These are phyloP conservation scores for Panicum miliaceum DNA, from an alignment of 176 grass and related monocot genomes.

Conservation along the genomic window DNA sequence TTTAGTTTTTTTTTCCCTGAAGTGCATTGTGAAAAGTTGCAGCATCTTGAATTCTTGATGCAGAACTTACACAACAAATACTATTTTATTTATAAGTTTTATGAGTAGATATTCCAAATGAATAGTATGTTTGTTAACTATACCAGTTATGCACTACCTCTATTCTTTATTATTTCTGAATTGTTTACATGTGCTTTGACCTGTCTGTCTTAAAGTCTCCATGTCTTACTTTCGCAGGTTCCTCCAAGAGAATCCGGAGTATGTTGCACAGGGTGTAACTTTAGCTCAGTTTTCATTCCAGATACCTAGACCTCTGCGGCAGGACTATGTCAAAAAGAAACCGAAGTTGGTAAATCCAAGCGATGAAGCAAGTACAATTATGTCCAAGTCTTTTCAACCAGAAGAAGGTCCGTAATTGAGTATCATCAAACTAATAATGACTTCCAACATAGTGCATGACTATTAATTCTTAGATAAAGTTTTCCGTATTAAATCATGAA, in stretches of 20 bases:
- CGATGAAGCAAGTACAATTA: conserved; percentile 47
- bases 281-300: conserved; percentile 77
- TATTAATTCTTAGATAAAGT: conserved; percentile 9
- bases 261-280: conserved; percentile 59
- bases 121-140: not conserved
- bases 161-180: not conserved
- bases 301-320: conserved; percentile 74
- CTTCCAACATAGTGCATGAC: not conserved
- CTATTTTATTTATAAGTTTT: conserved; percentile 22
- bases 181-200: conserved; percentile 26
- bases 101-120: conserved; percentile 24
- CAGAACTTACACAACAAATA: not conserved
- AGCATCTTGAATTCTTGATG: conserved; percentile 8
- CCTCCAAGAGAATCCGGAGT: conserved; percentile 64
- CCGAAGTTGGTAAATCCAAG: conserved; percentile 41
- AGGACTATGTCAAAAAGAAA: conserved; percentile 76
- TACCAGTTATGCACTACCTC: conserved; percentile 10
- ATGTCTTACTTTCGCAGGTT: conserved; percentile 55
- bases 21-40: not conserved
- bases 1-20: conserved; percentile 4
- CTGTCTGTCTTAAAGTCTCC: conserved; percentile 24
- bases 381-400: conserved; percentile 43
- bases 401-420: conserved; percentile 54
- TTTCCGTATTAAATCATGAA: conserved; percentile 20
- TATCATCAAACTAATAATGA: conserved; percentile 22